These are phyloP conservation scores for Cystobasidium tubakii DNA, from an alignment of 768 basidiomycete genomes.

Conservation along the genomic window DNA sequence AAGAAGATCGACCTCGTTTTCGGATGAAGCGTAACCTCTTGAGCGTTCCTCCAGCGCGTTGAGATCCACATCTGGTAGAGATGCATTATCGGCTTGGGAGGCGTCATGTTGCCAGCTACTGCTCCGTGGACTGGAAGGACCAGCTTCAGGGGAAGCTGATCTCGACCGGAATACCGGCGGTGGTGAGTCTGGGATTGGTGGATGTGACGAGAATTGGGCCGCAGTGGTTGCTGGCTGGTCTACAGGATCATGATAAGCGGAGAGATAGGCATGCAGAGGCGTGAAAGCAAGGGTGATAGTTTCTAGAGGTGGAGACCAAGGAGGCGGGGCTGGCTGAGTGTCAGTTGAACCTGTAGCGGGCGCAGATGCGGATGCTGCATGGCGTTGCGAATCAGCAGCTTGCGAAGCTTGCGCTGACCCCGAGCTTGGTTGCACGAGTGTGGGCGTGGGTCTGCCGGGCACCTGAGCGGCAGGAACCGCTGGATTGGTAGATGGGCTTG, in stretches of 20 bases:
- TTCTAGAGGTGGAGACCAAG: constrained; percentile 23
- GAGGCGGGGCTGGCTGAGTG: constrained; percentile 6
- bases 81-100: background rate
- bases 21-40: constrained; percentile 24
- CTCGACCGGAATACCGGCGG: constrained; percentile 29
- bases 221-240: background rate
- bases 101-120: background rate
- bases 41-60: background rate
- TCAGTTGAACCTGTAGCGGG: background rate
- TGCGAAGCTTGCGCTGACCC: background rate
- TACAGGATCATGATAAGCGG: constrained; percentile 22
- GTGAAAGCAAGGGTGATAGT: constrained; percentile 31
- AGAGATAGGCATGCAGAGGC: constrained; percentile 30
- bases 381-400: background rate
- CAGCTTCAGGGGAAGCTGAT: constrained; percentile 6
- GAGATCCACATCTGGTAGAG: constrained; percentile 19
- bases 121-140: background rate
- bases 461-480: background rate
- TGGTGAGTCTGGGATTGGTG: constrained; percentile 19
- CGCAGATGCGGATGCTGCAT: background rate
- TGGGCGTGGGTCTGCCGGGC: background rate
- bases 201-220: background rate
- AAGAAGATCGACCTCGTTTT: constrained; percentile 22
- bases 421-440: background rate
- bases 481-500: background rate